Percentiles rank a stretch among this genome's conserved stretches.
Evolutionary conservation across 192 early-diverging fungal genomes (phyloP).

Genomic region (Coemansia erecta): DNA sequence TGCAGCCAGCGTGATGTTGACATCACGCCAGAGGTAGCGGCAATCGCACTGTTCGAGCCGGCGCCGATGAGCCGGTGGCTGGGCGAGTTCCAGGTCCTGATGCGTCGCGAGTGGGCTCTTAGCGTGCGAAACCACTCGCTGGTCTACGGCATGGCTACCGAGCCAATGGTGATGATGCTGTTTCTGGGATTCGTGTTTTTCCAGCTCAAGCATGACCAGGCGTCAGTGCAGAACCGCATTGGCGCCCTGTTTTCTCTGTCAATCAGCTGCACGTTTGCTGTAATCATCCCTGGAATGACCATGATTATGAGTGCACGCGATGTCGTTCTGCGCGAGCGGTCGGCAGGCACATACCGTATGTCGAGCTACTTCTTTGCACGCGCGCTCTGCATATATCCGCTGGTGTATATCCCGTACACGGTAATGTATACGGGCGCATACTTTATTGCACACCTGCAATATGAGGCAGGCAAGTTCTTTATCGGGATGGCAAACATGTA

Average conservation of each 20-base stretch:
- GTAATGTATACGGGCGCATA: constrained; percentile 27
- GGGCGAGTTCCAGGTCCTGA: constrained; percentile 19
- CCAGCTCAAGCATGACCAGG: constrained; percentile 37
- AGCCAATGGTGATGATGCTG: constrained; percentile 34
- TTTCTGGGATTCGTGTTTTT: constrained; percentile 59
- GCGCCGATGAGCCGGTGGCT: constrained; percentile 39
- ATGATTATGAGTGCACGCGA: constrained; percentile 43
- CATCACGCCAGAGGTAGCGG: constrained; percentile 34
- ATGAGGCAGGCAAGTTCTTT: constrained; percentile 34
- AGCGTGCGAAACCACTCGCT: constrained; percentile 25
- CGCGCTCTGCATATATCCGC: constrained; percentile 51
- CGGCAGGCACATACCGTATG: constrained; percentile 60
- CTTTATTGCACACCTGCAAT: constrained; percentile 36
- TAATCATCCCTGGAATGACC: constrained; percentile 54
- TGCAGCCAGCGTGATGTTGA: constrained; percentile 12
- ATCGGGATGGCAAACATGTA: constrained; percentile 26
- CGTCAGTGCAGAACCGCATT: constrained; percentile 52
- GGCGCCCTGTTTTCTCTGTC: constrained; percentile 42
- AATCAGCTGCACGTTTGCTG: constrained; percentile 53
- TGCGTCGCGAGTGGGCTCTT: constrained; percentile 37
- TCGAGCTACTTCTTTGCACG: constrained; percentile 61
- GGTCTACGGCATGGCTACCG: constrained; percentile 22
- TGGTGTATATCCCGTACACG: constrained; percentile 21
- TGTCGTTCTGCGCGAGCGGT: constrained; percentile 61
- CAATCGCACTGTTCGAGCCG: constrained; percentile 23